A percentile compares a stretch with the other conserved stretches of the same genome.
phyloP scores from a whole-genome alignment of 1,284 basidiomycete genomes.

The Erythrobasidium hasegawianum region DNA sequence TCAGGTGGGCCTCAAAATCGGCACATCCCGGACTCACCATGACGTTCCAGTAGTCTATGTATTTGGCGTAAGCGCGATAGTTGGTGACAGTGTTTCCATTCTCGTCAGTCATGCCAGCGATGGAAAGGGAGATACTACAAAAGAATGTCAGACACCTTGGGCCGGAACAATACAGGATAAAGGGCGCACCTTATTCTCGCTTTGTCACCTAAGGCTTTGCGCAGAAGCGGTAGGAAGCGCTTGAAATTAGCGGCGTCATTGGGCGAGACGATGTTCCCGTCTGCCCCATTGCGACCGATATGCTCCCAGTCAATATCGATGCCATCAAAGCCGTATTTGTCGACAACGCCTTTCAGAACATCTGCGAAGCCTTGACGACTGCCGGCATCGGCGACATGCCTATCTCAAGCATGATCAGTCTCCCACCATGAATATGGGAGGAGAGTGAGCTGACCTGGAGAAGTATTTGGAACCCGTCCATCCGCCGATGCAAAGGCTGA shows the following conservation, averaged over 20 bases:
- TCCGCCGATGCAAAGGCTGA: slow-evolving; percentile 28
- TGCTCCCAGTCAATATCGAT: neutral
- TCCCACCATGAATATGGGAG: no score
- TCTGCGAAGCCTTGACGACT: slow-evolving; percentile 32
- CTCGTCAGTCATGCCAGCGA: no score
- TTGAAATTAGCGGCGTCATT: no score
- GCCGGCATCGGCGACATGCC: neutral
- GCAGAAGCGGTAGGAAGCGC: no score
- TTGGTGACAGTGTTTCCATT: neutral
- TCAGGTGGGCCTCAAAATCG: no score
- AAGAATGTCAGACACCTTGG: no score
- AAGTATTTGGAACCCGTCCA: slow-evolving; percentile 37
- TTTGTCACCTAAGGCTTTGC: no score
- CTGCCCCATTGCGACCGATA: neutral
- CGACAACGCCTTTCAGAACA: slow-evolving; percentile 8
- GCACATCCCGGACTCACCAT: no score
- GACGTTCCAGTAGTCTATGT: neutral
- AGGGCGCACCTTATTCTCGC: no score
- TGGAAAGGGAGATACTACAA: no score
- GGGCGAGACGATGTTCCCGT: neutral
- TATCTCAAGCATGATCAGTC: no score
- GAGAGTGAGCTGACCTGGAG: slow-evolving; percentile 18
- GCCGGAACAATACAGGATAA: no score
- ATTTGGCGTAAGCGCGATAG: neutral
- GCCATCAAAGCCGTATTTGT: slow-evolving; percentile 6